Conservation (phyloP, 495 filamentous ascomycete genomes). For the Podospora anserina region DNA sequence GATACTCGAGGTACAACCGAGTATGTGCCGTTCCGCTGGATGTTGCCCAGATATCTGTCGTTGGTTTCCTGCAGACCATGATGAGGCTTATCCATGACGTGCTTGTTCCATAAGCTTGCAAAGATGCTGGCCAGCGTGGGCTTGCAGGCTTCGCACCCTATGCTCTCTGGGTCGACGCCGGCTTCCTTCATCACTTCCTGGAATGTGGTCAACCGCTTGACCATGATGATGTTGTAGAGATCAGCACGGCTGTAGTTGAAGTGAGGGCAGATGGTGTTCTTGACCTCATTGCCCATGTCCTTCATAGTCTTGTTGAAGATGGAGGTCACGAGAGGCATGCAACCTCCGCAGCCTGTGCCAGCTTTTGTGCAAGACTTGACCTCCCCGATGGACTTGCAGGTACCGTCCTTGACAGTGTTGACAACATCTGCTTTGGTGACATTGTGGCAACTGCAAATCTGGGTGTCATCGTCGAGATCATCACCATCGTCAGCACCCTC, state of each 20-base stretch:
- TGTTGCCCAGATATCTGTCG: slow-evolving; percentile 89
- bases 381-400: slow-evolving; percentile 80
- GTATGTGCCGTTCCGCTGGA: slow-evolving; percentile 92
- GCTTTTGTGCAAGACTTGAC: slow-evolving; percentile 95
- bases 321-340: slow-evolving; percentile 85
- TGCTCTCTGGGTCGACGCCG: slow-evolving; percentile 67
- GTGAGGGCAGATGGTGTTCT: slow-evolving; percentile 84
- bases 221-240: slow-evolving; percentile 83
- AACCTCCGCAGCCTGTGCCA: slow-evolving; percentile 91
- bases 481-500: slow-evolving; percentile 65
- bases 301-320: slow-evolving; percentile 94
- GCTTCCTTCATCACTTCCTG: slow-evolving; percentile 77
- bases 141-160: slow-evolving; percentile 93
- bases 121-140: slow-evolving; percentile 84
- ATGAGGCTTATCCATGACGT: slow-evolving; percentile 71
- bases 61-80: slow-evolving; percentile 93
- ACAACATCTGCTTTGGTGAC: slow-evolving; percentile 85
- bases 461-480: slow-evolving; percentile 70
- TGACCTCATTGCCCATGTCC: slow-evolving; percentile 85
- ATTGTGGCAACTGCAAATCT: slow-evolving; percentile 96
- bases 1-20: slow-evolving; percentile 83
- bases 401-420: slow-evolving; percentile 70
- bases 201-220: slow-evolving; percentile 75
- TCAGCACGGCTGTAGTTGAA: slow-evolving; percentile 85
- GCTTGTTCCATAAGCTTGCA: slow-evolving; percentile 78